Conservation (phyloP, 345 rosid genomes). For the Citrus trifoliata region DNA sequence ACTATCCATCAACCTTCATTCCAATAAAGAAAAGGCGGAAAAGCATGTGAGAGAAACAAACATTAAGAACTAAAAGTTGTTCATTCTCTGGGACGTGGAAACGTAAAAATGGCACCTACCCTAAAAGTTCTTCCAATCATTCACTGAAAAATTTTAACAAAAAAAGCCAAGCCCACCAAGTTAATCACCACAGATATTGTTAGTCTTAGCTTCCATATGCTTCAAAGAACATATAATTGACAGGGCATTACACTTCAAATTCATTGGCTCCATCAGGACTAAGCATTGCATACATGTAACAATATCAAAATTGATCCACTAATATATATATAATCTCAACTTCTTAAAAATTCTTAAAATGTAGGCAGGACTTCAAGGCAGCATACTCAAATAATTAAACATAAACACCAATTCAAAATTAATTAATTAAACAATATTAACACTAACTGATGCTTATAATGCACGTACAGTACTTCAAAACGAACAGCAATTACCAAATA, state of each 20-base stretch:
- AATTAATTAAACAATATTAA: neutral
- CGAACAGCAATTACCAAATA: neutral
- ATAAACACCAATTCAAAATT: neutral
- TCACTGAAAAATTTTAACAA: neutral
- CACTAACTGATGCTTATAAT: neutral
- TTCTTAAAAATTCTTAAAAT: neutral
- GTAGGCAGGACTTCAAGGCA: neutral
- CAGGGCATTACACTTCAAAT: neutral
- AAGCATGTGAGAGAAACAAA: neutral
- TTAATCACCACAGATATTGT: neutral
- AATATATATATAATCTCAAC: neutral
- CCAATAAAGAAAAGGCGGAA: neutral
- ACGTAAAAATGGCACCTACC: neutral
- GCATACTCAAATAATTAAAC: neutral
- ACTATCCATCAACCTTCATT: constrained; percentile 21
- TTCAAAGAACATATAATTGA: neutral
- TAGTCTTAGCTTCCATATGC: neutral
- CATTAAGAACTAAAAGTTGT: no score
- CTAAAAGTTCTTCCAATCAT: neutral
- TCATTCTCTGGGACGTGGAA: neutral
- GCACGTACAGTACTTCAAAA: neutral
- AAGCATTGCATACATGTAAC: neutral
- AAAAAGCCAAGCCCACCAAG: neutral
- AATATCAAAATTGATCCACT: neutral
- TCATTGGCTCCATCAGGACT: neutral